Conservation (phyloP, 257 asterid species). For the Cordia subcordata region DNA sequence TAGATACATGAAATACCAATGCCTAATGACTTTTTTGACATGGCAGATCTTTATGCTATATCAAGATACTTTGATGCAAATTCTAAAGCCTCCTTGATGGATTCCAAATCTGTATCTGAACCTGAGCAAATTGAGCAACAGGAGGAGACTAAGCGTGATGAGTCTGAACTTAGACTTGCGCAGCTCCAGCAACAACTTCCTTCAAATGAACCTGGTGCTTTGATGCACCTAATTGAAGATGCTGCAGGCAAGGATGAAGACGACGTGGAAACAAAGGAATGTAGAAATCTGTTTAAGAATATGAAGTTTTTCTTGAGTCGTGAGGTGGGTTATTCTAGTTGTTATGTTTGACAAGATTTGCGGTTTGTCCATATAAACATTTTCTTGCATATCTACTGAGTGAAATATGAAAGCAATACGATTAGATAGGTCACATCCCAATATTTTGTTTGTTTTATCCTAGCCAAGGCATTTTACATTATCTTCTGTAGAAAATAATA, state of each 20-base stretch:
- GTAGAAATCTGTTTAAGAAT: conserved; percentile 68
- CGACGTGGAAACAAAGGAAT: conserved; percentile 65
- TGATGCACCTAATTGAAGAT: conserved; percentile 74
- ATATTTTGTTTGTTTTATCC: too few relatives aligned
- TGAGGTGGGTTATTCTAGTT: conserved; percentile 48
- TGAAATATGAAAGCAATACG: neutral
- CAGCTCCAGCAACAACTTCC: conserved; percentile 90
- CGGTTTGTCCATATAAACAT: neutral
- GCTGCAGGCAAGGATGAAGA: conserved; percentile 56
- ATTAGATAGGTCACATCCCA: too few relatives aligned
- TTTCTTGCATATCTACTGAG: neutral
- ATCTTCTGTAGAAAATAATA: too few relatives aligned
- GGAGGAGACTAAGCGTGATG: conserved; percentile 37
- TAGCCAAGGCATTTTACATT: too few relatives aligned
- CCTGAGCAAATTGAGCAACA: conserved; percentile 33
- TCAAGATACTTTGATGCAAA: conserved; percentile 73
- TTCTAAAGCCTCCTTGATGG: conserved; percentile 38
- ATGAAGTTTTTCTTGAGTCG: conserved; percentile 80
- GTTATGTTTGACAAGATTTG: neutral
- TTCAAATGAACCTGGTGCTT: conserved; percentile 83
- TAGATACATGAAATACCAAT: neutral
- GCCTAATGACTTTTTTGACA: conserved; percentile 6
- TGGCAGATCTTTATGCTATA: conserved; percentile 89
- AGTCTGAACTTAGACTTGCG: conserved; percentile 83
- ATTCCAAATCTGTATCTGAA: conserved; percentile 27